Percentiles rank a stretch among this genome's conserved stretches.
phyloP scores from a whole-genome alignment of 2,329 filamentous ascomycete genomes.

The Simplicillium sp. region DNA sequence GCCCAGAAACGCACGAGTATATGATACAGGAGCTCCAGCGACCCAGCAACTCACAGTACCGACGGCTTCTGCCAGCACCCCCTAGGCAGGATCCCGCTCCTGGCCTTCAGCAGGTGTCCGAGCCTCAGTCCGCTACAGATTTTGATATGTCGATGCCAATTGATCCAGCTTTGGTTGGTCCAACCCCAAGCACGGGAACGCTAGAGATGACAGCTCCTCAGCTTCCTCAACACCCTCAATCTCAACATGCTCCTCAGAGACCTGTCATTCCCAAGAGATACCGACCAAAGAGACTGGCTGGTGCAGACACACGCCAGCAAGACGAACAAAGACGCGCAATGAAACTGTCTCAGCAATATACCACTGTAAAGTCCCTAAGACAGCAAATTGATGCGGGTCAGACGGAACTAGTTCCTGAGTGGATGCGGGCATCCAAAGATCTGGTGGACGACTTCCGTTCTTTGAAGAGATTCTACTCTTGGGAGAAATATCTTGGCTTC shows the following conservation, averaged over 20 bases:
- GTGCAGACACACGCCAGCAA: constrained; percentile 31
- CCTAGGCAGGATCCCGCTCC: background rate
- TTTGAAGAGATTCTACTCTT: constrained; percentile 54
- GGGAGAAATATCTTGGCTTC: constrained; percentile 55
- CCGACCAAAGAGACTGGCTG: constrained; percentile 35
- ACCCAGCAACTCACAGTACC: no score
- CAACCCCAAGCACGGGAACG: background rate
- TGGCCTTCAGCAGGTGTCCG: background rate
- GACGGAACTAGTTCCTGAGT: constrained; percentile 33
- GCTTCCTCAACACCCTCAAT: background rate
- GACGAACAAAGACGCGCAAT: constrained; percentile 32
- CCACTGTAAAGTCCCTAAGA: constrained; percentile 31
- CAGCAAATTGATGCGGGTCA: constrained; percentile 31
- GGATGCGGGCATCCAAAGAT: constrained; percentile 50
- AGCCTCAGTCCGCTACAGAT: background rate
- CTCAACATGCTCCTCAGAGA: background rate
- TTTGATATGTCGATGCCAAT: no score
- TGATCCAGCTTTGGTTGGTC: no score
- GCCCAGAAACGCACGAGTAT: background rate
- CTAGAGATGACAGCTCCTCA: background rate
- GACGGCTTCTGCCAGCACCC: no score
- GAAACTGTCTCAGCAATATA: constrained; percentile 30
- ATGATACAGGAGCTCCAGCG: no score
- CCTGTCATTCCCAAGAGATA: constrained; percentile 28
- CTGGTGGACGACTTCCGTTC: constrained; percentile 56